Percentiles rank a stretch among this genome's conserved stretches.
Evolutionary conservation across 768 basidiomycete species (phyloP).

Genomic region (Artomyces pyxidatus): DNA sequence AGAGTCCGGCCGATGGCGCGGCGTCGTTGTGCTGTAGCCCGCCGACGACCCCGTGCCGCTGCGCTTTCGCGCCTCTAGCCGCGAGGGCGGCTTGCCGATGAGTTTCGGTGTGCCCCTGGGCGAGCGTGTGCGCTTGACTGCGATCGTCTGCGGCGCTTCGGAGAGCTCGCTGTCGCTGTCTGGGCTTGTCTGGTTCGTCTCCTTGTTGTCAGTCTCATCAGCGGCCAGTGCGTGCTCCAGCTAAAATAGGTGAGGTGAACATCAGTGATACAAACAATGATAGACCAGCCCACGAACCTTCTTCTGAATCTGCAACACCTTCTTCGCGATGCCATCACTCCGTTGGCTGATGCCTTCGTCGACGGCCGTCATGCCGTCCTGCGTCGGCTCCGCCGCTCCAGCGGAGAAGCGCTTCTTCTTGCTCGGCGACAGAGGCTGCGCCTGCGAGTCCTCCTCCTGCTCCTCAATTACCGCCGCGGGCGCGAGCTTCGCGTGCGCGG

Average conservation of each 20-base stretch:
- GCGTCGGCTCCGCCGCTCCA: conserved; percentile 50
- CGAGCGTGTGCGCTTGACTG: conserved; percentile 21
- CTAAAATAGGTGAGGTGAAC: conserved; percentile 28
- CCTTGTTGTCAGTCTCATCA: conserved; percentile 41
- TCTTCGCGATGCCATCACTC: conserved; percentile 82
- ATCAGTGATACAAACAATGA: not conserved
- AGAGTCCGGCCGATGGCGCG: conserved; percentile 8
- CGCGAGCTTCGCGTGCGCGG: conserved; percentile 38
- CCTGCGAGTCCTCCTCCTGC: conserved; percentile 20
- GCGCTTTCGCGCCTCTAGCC: conserved; percentile 20
- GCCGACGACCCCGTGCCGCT: conserved; percentile 59
- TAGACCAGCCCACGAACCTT: conserved; percentile 52
- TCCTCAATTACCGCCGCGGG: conserved; percentile 48
- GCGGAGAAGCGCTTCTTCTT: conserved; percentile 80
- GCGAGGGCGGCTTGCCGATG: conserved; percentile 1
- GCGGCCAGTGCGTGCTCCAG: conserved; percentile 66
- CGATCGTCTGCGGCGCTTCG: conserved; percentile 23
- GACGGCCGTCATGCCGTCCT: conserved; percentile 80
- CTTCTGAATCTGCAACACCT: conserved; percentile 83
- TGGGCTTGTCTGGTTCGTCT: conserved; percentile 39
- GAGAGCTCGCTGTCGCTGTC: conserved; percentile 40
- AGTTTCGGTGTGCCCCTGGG: conserved; percentile 27
- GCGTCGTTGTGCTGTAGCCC: conserved; percentile 22
- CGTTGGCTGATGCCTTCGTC: conserved; percentile 79
- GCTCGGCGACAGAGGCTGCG: conserved; percentile 21